Evolutionary conservation across 1,284 basidiomycete species (phyloP).

Genomic region (Tranzscheliella williamsii): DNA sequence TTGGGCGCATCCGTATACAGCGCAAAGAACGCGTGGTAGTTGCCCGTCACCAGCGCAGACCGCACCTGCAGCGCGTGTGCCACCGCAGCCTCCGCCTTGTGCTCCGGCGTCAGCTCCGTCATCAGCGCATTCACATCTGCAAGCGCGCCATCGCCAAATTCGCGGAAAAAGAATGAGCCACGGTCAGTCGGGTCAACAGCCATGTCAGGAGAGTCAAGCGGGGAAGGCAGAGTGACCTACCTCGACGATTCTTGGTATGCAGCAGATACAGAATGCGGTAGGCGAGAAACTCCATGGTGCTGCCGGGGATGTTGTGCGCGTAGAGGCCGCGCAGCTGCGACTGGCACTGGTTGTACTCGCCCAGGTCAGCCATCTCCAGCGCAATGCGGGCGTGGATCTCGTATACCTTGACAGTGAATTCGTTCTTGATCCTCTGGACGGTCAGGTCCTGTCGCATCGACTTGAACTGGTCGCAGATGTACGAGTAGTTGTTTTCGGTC

Average conservation of each 20-base stretch:
- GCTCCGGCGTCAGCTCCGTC: conserved; percentile 87
- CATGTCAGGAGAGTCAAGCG: not conserved
- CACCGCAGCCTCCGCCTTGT: conserved; percentile 79
- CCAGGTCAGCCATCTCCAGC: conserved; percentile 92
- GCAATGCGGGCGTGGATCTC: conserved; percentile 98
- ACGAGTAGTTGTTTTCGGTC: conserved; percentile 80
- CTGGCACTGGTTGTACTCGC: conserved; percentile 99
- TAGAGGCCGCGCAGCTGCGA: conserved; percentile 86
- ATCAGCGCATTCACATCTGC: conserved; percentile 93
- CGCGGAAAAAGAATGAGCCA: not conserved
- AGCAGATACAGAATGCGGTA: conserved; percentile 95
- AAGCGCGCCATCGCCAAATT: too few relatives aligned
- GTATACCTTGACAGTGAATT: conserved; percentile 95
- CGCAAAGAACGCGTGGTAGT: conserved; percentile 89
- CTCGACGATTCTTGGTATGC: conserved; percentile 90
- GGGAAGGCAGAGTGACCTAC: conserved; percentile 63
- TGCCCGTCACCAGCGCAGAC: conserved; percentile 83
- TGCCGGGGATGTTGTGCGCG: conserved; percentile 85
- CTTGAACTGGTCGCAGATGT: conserved; percentile 98
- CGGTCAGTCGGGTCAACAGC: not conserved
- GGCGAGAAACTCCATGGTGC: conserved; percentile 91
- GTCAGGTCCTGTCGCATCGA: conserved; percentile 95
- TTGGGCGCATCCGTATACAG: conserved; percentile 84
- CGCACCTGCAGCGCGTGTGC: conserved; percentile 87
- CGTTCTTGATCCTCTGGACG: conserved; percentile 99